phyloP scores from a whole-genome alignment of 148 eudicot genomes.

The Rhododendron mucronatum region DNA sequence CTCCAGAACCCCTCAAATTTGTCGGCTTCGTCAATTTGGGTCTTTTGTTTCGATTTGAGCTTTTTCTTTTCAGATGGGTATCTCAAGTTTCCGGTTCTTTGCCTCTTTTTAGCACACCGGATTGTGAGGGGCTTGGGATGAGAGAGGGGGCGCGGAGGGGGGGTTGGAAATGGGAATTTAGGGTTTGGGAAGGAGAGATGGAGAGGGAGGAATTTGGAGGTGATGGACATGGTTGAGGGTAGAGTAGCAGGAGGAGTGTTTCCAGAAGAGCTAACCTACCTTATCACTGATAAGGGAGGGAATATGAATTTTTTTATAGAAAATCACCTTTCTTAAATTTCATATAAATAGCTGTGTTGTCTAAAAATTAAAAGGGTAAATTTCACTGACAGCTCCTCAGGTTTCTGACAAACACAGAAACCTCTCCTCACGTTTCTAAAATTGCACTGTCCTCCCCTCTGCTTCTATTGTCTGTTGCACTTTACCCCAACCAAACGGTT shows the following conservation, averaged over 20 bases:
- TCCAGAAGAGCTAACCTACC: background rate
- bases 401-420: too few species aligned
- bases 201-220: constrained; percentile 17
- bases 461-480: too few species aligned
- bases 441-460: too few species aligned
- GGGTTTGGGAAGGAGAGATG: constrained; percentile 16
- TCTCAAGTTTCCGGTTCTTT: constrained; percentile 67
- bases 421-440: too few species aligned
- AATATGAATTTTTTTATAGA: background rate
- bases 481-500: too few species aligned
- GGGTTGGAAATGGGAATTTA: background rate
- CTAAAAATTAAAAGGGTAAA: too few species aligned
- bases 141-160: background rate
- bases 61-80: constrained; percentile 94
- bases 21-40: constrained; percentile 31
- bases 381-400: too few species aligned
- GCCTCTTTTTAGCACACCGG: constrained; percentile 53
- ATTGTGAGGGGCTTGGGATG: constrained; percentile 21
- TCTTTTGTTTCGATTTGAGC: constrained; percentile 33
- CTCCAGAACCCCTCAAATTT: constrained; percentile 80
- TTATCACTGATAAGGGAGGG: background rate
- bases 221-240: background rate
- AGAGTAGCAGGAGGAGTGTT: background rate
- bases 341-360: too few species aligned
- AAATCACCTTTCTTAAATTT: too few species aligned